Conservation (phyloP, 2,329 filamentous ascomycete species). For the Xylariomycetidae sp. region DNA sequence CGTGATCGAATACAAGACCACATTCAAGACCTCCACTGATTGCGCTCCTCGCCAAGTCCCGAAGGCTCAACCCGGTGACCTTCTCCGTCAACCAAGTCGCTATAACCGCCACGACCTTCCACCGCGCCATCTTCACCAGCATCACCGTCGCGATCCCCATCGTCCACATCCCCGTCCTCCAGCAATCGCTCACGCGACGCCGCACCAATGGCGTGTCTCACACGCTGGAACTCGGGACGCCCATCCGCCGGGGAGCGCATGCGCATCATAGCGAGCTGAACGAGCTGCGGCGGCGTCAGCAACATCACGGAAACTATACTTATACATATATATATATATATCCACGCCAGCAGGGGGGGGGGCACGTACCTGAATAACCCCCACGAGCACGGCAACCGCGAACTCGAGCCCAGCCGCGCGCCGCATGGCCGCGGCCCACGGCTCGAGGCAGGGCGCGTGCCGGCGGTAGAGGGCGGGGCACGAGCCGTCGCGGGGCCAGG, state of each 20-base stretch:
- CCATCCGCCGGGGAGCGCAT: slow-evolving; percentile 6
- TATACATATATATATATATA: no score
- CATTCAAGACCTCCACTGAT: slow-evolving; percentile 11
- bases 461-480: slow-evolving; percentile 45
- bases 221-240: no score
- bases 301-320: no score
- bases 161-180: slow-evolving; percentile 10
- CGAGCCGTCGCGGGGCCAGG: slow-evolving; percentile 41
- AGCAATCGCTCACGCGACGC: slow-evolving; percentile 13
- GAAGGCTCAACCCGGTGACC: slow-evolving; percentile 14
- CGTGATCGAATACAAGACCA: neutral
- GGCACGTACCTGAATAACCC: slow-evolving; percentile 48
- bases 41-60: slow-evolving; percentile 15
- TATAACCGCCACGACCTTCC: slow-evolving; percentile 4
- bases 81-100: slow-evolving; percentile 8
- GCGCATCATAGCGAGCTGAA: slow-evolving; percentile 21
- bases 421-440: slow-evolving; percentile 52
- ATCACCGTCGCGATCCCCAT: slow-evolving; percentile 4
- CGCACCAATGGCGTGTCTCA: no score
- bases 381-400: slow-evolving; percentile 45
- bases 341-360: no score
- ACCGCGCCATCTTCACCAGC: slow-evolving; percentile 2
- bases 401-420: slow-evolving; percentile 49
- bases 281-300: slow-evolving; percentile 21
- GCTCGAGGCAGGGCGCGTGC: slow-evolving; percentile 39